These are phyloP conservation scores for Hericium rajendrae DNA, from an alignment of 768 basidiomycete species.

Conservation along the genomic window DNA sequence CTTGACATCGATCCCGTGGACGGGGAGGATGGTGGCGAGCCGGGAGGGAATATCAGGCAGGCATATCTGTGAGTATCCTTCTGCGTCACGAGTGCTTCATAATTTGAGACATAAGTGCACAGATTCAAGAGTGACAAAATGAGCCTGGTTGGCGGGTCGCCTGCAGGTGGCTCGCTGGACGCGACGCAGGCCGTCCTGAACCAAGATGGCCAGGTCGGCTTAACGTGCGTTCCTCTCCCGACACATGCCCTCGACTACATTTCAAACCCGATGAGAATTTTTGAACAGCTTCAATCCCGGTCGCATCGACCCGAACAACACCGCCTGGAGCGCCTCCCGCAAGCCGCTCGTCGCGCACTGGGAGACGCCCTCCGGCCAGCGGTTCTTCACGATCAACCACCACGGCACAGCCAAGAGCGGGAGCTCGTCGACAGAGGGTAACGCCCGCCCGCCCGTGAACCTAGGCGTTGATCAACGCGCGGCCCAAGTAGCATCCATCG, in stretches of 20 bases:
- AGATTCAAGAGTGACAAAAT: conserved; percentile 15
- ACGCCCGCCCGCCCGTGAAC: conserved; percentile 52
- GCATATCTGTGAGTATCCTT: conserved; percentile 37
- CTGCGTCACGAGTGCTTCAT: neutral
- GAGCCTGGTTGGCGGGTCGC: conserved; percentile 33
- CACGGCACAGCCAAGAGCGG: conserved; percentile 52
- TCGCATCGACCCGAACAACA: conserved; percentile 47
- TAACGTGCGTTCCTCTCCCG: conserved; percentile 27
- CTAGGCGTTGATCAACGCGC: conserved; percentile 36
- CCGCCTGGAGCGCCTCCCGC: conserved; percentile 44
- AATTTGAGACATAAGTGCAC: neutral
- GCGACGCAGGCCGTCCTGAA: conserved; percentile 29
- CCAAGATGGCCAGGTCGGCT: conserved; percentile 23
- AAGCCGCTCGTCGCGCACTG: conserved; percentile 55
- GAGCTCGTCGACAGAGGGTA: conserved; percentile 43
- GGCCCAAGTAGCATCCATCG: conserved; percentile 39
- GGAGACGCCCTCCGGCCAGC: conserved; percentile 33
- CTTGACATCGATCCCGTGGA: conserved; percentile 43
- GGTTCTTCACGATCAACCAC: conserved; percentile 50
- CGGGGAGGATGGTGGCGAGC: conserved; percentile 47
- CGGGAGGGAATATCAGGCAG: conserved; percentile 55
- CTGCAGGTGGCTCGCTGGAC: conserved; percentile 37
- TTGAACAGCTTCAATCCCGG: conserved; percentile 42
- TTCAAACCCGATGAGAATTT: neutral
- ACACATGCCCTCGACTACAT: too few relatives aligned